Conservation (phyloP, 1,284 basidiomycete genomes). For the Ganoderma resinaceum region DNA sequence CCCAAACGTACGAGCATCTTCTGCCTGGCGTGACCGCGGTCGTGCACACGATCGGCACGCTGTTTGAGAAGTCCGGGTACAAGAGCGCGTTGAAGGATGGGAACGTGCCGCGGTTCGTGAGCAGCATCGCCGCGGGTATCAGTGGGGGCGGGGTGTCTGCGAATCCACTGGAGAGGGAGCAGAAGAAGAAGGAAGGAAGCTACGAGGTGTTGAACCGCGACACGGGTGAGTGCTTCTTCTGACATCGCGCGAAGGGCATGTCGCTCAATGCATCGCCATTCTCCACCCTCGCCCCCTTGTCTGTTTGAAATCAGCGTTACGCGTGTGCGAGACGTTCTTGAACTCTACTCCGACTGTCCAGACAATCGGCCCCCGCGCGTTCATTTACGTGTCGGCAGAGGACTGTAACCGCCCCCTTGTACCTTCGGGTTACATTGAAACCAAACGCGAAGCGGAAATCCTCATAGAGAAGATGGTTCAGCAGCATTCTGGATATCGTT, state of each 20-base stretch:
- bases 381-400: constrained; percentile 95
- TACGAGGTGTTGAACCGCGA: constrained; percentile 92
- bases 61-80: constrained; percentile 86
- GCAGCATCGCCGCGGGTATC: constrained; percentile 50
- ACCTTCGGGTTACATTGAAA: constrained; percentile 84
- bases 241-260: neutral
- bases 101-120: constrained; percentile 61
- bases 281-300: constrained; percentile 11
- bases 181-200: constrained; percentile 43
- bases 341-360: constrained; percentile 44
- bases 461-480: constrained; percentile 62
- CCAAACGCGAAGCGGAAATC: constrained; percentile 90
- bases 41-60: constrained; percentile 94
- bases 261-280: constrained; percentile 1
- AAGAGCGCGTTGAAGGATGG: constrained; percentile 74
- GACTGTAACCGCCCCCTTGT: constrained; percentile 91
- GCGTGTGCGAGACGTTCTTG: constrained; percentile 78
- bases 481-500: constrained; percentile 56
- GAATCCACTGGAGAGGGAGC: constrained; percentile 71
- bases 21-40: constrained; percentile 77
- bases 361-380: constrained; percentile 62
- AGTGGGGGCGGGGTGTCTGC: constrained; percentile 45
- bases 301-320: constrained; percentile 57
- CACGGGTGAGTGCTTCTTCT: constrained; percentile 67
- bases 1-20: constrained; percentile 75